Evolutionary conservation across 306 rosid species (phyloP).

Genomic region (Lagenaria siceraria): DNA sequence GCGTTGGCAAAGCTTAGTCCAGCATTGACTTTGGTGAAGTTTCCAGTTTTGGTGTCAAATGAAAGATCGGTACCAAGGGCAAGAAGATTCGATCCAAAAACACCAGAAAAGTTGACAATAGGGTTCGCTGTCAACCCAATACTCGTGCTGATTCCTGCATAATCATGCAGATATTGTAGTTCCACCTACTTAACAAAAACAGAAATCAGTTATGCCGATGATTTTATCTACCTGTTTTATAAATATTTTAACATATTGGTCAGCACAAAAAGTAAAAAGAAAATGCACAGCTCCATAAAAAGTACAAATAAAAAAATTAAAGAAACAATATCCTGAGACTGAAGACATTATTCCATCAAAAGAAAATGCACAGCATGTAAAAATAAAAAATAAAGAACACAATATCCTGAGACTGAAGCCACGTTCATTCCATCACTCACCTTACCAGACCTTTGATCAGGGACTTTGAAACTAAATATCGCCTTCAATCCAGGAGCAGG

Average conservation of each 20-base stretch:
- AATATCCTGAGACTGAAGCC: neutral
- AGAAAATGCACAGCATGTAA: neutral
- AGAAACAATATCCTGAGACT: neutral
- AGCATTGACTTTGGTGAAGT: conserved; percentile 49
- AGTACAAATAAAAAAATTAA: too few relatives aligned
- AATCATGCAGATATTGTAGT: conserved; percentile 70
- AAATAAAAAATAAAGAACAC: neutral
- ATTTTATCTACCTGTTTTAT: neutral
- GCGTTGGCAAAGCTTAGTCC: conserved; percentile 54
- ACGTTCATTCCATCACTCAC: conserved; percentile 24
- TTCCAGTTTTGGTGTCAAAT: conserved; percentile 56
- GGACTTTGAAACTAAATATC: conserved; percentile 59
- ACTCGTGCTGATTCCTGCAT: conserved; percentile 64
- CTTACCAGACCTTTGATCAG: conserved; percentile 93
- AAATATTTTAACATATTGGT: neutral
- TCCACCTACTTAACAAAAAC: conserved; percentile 46
- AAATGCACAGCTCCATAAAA: neutral
- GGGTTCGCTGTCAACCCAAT: conserved; percentile 85
- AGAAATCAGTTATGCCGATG: conserved; percentile 9
- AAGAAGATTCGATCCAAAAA: conserved; percentile 45
- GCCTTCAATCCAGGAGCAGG: conserved; percentile 76
- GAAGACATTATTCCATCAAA: neutral
- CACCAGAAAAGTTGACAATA: conserved; percentile 67
- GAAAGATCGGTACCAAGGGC: conserved; percentile 72
- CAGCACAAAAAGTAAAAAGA: neutral